A percentile compares a stretch with the other conserved stretches of the same genome.
These are phyloP conservation scores for Macadamia tetraphylla DNA, from an alignment of 164 flowering plant genomes.

Conservation along the genomic window DNA sequence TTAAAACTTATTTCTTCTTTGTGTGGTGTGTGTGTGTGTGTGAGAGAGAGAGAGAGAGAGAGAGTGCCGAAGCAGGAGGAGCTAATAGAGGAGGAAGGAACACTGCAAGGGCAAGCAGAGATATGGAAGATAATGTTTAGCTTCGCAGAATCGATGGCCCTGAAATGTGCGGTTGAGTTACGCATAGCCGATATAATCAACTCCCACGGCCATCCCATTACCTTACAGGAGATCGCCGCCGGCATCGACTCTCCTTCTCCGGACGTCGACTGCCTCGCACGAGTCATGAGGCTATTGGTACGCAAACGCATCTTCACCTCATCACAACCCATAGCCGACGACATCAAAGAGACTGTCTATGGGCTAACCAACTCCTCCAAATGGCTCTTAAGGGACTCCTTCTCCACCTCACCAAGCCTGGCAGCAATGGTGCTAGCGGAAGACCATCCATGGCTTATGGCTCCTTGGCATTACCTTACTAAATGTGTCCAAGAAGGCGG, in stretches of 20 bases:
- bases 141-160: constrained; percentile 37
- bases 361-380: constrained; percentile 26
- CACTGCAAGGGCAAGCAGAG: constrained; percentile 31
- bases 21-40: too few species aligned
- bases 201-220: constrained; percentile 27
- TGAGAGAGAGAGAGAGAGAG: too few species aligned
- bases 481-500: constrained; percentile 34
- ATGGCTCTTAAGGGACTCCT: constrained; percentile 24
- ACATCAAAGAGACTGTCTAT: constrained; percentile 21
- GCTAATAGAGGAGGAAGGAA: constrained; percentile 7
- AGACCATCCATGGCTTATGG: constrained; percentile 19
- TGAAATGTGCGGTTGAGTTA: constrained; percentile 47
- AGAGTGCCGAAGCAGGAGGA: not conserved
- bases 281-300: constrained; percentile 46
- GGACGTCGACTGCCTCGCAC: constrained; percentile 27
- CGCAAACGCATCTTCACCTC: constrained; percentile 29
- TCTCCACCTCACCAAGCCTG: constrained; percentile 14
- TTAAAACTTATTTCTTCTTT: too few species aligned
- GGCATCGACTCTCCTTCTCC: constrained; percentile 16
- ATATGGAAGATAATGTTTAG: constrained; percentile 29
- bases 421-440: constrained; percentile 2
- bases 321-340: constrained; percentile 6
- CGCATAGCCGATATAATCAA: constrained; percentile 40
- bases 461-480: constrained; percentile 31
- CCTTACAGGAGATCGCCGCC: constrained; percentile 27